phyloP scores from a whole-genome alignment of 495 filamentous ascomycete species.

The Usnea hakonensis region DNA sequence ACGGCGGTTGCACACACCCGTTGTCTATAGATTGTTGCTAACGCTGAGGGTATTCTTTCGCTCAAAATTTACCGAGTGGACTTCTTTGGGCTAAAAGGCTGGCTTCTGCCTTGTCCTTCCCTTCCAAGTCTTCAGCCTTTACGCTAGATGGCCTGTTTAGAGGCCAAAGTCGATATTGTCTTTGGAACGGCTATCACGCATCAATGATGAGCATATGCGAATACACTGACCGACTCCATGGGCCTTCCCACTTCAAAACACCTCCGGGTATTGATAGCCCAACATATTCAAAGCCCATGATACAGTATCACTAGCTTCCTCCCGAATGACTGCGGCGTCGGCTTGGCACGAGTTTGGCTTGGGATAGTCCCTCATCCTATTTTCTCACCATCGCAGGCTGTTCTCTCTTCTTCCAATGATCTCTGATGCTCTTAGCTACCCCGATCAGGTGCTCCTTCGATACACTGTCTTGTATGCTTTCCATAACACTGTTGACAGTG shows the following conservation, averaged over 20 bases:
- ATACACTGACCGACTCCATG: neutral
- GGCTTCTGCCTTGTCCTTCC: neutral
- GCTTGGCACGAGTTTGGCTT: no score
- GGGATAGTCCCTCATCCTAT: neutral
- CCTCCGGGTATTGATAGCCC: neutral
- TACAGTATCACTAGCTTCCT: neutral
- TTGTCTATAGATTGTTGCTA: neutral
- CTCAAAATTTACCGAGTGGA: neutral
- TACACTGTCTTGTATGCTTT: constrained; percentile 71
- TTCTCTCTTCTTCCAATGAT: constrained; percentile 62
- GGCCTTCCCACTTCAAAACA: neutral
- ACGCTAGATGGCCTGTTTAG: neutral
- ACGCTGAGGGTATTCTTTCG: neutral
- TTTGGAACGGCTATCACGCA: neutral
- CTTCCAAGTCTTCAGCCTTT: neutral
- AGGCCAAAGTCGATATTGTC: neutral
- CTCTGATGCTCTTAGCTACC: constrained; percentile 56
- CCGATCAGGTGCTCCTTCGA: constrained; percentile 57
- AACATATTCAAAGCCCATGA: neutral
- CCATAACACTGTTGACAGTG: constrained; percentile 70
- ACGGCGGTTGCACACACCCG: neutral
- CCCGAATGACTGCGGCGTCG: neutral
- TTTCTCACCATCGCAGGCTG: neutral
- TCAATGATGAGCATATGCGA: neutral
- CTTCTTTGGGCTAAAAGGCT: neutral